Evolutionary conservation across 306 rosid species (phyloP).

Genomic region (Prunus padus): DNA sequence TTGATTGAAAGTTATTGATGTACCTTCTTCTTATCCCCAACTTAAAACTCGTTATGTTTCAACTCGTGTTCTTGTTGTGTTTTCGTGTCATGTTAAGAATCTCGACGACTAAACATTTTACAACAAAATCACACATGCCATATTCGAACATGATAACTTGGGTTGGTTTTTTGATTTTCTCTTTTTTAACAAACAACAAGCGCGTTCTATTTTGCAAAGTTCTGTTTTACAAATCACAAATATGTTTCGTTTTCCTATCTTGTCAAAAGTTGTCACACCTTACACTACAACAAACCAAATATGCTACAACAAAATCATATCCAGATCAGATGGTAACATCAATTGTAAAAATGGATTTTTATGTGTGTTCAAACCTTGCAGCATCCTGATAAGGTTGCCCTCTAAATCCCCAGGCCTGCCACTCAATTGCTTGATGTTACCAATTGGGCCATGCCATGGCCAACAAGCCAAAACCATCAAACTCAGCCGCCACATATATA

Average conservation of each 20-base stretch:
- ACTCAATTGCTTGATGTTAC: slow-evolving; percentile 11
- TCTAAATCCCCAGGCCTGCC: slow-evolving; percentile 5
- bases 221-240: too few species aligned
- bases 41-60: not conserved
- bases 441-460: not conserved
- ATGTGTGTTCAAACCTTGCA: not conserved
- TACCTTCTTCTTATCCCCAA: not conserved
- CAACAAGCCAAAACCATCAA: slow-evolving; percentile 3
- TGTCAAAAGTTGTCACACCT: too few species aligned
- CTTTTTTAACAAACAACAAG: too few species aligned
- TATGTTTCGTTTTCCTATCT: too few species aligned
- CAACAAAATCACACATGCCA: not conserved
- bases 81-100: not conserved
- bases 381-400: slow-evolving; percentile 20
- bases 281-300: too few species aligned
- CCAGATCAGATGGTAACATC: too few species aligned
- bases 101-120: not conserved
- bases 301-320: too few species aligned
- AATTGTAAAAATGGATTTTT: too few species aligned
- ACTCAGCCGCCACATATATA: not conserved
- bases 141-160: not conserved
- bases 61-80: not conserved
- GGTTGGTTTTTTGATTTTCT: too few species aligned
- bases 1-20: not conserved
- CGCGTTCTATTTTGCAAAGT: too few species aligned